These are phyloP conservation scores for Suillus fuscotomentosus DNA, from an alignment of 768 basidiomycete genomes.

Conservation along the genomic window DNA sequence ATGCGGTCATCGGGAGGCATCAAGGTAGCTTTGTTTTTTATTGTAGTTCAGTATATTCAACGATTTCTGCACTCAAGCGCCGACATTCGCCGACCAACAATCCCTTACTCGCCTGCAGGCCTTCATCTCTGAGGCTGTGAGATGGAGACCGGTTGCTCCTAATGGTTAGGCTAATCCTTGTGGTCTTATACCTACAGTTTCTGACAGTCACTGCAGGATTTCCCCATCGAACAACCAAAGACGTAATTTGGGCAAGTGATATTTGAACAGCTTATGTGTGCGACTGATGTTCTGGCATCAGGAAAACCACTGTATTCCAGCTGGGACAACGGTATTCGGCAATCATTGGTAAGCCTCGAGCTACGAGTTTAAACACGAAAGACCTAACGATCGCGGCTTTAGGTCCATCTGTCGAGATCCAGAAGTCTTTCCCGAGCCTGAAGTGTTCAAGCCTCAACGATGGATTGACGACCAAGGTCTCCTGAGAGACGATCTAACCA, in stretches of 20 bases:
- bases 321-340: conserved; percentile 14
- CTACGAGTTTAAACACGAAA: neutral
- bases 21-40: neutral
- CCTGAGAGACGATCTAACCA: conserved; percentile 32
- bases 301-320: conserved; percentile 10
- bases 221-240: neutral
- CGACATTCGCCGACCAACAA: neutral
- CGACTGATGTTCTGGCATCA: conserved; percentile 12
- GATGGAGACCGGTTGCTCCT: neutral
- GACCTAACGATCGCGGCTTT: neutral
- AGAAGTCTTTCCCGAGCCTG: neutral
- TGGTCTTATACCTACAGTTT: neutral
- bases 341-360: conserved; percentile 15
- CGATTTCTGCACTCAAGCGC: neutral
- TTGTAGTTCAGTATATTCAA: neutral
- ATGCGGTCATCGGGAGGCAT: neutral
- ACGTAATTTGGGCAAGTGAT: neutral
- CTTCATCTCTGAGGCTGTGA: neutral
- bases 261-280: neutral
- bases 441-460: neutral
- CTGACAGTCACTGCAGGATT: neutral
- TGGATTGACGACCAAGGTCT: neutral
- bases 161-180: neutral
- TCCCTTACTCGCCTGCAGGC: neutral
- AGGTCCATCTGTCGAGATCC: neutral